phyloP scores from a whole-genome alignment of 208 protist species.

The Jaenimonas drosophilae region DNA sequence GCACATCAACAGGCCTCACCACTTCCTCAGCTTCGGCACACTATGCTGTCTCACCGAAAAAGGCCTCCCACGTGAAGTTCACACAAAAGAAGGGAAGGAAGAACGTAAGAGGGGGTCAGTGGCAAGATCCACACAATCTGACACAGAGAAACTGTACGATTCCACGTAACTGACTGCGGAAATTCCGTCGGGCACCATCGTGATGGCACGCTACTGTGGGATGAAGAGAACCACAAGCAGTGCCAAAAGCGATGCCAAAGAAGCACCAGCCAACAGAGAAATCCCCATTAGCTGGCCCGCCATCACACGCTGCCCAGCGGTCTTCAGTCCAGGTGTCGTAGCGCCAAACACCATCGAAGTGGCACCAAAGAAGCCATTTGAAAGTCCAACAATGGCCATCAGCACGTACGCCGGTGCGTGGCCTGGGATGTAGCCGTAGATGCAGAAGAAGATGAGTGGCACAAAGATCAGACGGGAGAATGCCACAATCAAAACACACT shows the following conservation, averaged over 20 bases:
- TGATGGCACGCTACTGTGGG: slow-evolving; percentile 19
- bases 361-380: slow-evolving; percentile 67
- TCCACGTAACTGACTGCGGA: too few species aligned
- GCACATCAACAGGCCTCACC: too few species aligned
- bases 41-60: too few species aligned
- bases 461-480: slow-evolving; percentile 48
- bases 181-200: too few species aligned
- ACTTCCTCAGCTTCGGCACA: too few species aligned
- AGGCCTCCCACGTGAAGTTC: too few species aligned
- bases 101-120: too few species aligned
- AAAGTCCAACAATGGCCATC: slow-evolving; percentile 41
- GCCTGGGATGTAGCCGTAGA: slow-evolving; percentile 66
- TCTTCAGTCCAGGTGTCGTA: slow-evolving; percentile 24
- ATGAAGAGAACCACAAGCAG: slow-evolving; percentile 53
- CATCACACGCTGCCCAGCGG: slow-evolving; percentile 68
- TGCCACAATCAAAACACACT: slow-evolving; percentile 28
- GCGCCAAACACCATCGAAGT: slow-evolving; percentile 77
- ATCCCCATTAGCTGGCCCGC: slow-evolving; percentile 76
- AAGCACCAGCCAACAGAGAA: slow-evolving; percentile 49
- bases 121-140: too few species aligned
- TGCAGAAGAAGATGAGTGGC: slow-evolving; percentile 67
- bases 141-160: too few species aligned
- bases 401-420: slow-evolving; percentile 49
- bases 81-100: too few species aligned
- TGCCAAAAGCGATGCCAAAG: slow-evolving; percentile 41